These are phyloP conservation scores for Sinapis alba DNA, from an alignment of 441 rosid species.

Conservation along the genomic window DNA sequence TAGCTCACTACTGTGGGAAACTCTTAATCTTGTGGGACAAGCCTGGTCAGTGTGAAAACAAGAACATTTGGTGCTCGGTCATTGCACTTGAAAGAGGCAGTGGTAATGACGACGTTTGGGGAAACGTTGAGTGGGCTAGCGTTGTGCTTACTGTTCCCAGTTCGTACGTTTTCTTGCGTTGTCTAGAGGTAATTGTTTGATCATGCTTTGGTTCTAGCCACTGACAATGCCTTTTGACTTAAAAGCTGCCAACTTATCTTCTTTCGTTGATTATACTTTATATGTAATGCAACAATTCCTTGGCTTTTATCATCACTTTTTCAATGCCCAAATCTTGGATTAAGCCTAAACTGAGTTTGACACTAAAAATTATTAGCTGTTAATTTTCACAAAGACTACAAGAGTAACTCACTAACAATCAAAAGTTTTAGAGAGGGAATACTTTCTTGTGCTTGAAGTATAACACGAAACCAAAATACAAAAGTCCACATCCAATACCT, in stretches of 20 bases:
- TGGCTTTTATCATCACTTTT: not conserved
- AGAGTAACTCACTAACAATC: not conserved
- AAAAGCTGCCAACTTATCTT: conserved; percentile 45
- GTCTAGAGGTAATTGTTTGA: conserved; percentile 23
- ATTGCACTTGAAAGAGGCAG: not conserved
- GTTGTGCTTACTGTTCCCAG: conserved; percentile 7
- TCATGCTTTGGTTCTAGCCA: not conserved
- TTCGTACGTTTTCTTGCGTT: conserved; percentile 4
- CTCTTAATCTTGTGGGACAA: conserved; percentile 35
- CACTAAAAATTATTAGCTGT: not conserved
- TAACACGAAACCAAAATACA: conserved; percentile 65
- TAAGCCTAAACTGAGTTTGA: not conserved
- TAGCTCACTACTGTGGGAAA: conserved; percentile 63
- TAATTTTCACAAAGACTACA: too few species aligned
- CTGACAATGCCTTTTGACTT: not conserved
- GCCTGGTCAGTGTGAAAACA: not conserved
- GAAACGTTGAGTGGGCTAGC: conserved; percentile 4
- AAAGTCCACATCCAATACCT: conserved; percentile 54
- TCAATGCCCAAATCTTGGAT: not conserved
- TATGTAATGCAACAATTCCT: not conserved
- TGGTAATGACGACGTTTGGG: not conserved
- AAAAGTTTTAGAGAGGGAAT: conserved; percentile 58
- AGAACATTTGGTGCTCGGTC: conserved; percentile 9
- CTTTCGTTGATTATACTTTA: not conserved
- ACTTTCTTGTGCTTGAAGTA: conserved; percentile 88